These are phyloP conservation scores for Penicillium paradoxum DNA, from an alignment of 495 filamentous ascomycete species.

Conservation along the genomic window DNA sequence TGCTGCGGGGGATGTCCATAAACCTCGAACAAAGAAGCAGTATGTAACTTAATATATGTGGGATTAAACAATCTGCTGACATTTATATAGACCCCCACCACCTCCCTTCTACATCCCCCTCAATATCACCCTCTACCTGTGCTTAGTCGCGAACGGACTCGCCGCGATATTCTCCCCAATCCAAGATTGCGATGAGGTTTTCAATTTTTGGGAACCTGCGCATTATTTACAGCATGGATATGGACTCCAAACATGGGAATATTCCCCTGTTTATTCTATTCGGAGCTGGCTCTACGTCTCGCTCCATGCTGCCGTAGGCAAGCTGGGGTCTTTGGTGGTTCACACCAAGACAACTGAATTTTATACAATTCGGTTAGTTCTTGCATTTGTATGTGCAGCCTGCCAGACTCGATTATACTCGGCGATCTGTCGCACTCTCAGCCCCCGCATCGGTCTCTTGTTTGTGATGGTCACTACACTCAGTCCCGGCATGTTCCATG, in stretches of 20 bases:
- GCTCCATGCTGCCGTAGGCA: slow-evolving; percentile 72
- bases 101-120: slow-evolving; percentile 63
- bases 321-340: slow-evolving; percentile 57
- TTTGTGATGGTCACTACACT: slow-evolving; percentile 71
- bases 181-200: slow-evolving; percentile 98
- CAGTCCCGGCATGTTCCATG: slow-evolving; percentile 90
- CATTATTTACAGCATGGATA: slow-evolving; percentile 93
- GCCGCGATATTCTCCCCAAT: slow-evolving; percentile 86
- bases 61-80: slow-evolving; percentile 12
- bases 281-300: slow-evolving; percentile 91
- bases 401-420: slow-evolving; percentile 78
- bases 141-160: slow-evolving; percentile 63
- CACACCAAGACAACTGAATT: slow-evolving; percentile 65
- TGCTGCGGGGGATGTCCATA: not conserved
- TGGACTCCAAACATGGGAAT: slow-evolving; percentile 98
- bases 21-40: slow-evolving; percentile 29
- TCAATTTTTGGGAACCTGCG: slow-evolving; percentile 98
- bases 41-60: slow-evolving; percentile 10
- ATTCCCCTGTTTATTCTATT: slow-evolving; percentile 92
- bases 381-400: slow-evolving; percentile 71
- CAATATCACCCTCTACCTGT: slow-evolving; percentile 71
- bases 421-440: slow-evolving; percentile 65
- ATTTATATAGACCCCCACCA: slow-evolving; percentile 37
- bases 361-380: slow-evolving; percentile 71
- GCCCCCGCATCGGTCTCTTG: slow-evolving; percentile 73